These are phyloP conservation scores for Vicia villosa DNA, from an alignment of 306 rosid species.

Conservation along the genomic window DNA sequence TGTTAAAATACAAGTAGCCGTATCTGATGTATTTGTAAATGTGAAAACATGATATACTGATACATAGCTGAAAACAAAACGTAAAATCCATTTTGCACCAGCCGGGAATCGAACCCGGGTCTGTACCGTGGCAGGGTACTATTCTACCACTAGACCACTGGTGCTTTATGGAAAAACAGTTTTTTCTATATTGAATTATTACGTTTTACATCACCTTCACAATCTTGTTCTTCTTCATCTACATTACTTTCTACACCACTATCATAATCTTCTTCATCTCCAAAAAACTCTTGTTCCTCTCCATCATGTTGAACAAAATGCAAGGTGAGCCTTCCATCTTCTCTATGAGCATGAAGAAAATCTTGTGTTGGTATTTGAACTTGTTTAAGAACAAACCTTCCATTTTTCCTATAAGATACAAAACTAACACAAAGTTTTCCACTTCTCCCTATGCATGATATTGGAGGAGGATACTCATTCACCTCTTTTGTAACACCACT, in stretches of 20 bases:
- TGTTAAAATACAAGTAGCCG: too few relatives aligned
- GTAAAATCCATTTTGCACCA: slow-evolving; percentile 28
- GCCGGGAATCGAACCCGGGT: slow-evolving; percentile 63
- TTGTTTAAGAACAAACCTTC: slow-evolving; percentile 73
- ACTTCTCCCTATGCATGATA: slow-evolving; percentile 67
- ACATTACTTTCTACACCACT: not conserved
- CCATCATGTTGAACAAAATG: slow-evolving; percentile 56
- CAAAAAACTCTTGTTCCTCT: slow-evolving; percentile 35
- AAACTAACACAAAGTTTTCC: slow-evolving; percentile 80
- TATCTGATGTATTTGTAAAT: too few relatives aligned
- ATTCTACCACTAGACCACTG: slow-evolving; percentile 65
- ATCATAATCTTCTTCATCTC: slow-evolving; percentile 1
- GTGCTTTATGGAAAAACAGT: not conserved
- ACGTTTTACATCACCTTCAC: not conserved
- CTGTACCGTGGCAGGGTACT: slow-evolving; percentile 63
- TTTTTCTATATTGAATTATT: too few relatives aligned
- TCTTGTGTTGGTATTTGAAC: slow-evolving; percentile 53
- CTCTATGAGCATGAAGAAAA: slow-evolving; percentile 75
- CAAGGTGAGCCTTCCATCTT: slow-evolving; percentile 77
- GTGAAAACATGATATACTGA: too few relatives aligned
- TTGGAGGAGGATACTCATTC: slow-evolving; percentile 78
- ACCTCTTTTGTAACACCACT: slow-evolving; percentile 37
- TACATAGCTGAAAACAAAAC: not conserved
- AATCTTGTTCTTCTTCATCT: not conserved
- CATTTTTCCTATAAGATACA: slow-evolving; percentile 64